phyloP scores from a whole-genome alignment of 805 yeast genomes.

The Metschnikowia gruessii region DNA sequence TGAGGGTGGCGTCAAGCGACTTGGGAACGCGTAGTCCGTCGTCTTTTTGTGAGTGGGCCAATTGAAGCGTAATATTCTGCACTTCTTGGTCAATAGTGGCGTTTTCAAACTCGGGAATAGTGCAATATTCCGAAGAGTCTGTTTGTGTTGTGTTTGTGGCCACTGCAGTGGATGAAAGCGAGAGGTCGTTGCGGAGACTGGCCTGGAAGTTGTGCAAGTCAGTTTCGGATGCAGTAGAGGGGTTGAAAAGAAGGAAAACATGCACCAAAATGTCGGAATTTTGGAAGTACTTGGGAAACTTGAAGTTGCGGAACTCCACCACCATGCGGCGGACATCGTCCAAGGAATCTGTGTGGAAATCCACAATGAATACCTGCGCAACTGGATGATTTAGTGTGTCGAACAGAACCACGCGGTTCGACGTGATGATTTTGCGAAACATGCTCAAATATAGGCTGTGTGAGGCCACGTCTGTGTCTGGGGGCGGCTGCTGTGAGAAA shows the following conservation, averaged over 20 bases:
- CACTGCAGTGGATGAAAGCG: constrained; percentile 27
- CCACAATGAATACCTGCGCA: constrained; percentile 65
- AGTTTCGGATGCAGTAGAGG: constrained; percentile 20
- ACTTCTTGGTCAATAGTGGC: constrained; percentile 51
- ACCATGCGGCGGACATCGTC: constrained; percentile 58
- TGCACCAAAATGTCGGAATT: constrained; percentile 55
- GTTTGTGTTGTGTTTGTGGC: constrained; percentile 37
- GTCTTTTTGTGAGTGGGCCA: not conserved
- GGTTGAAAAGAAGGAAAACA: constrained; percentile 32
- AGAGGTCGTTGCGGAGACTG: constrained; percentile 25
- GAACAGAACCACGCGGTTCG: constrained; percentile 64
- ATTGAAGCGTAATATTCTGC: constrained; percentile 35
- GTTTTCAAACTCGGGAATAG: constrained; percentile 26
- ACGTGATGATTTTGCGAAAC: constrained; percentile 56
- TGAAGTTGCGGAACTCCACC: constrained; percentile 47
- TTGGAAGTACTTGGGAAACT: constrained; percentile 63
- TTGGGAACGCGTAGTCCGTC: constrained; percentile 28
- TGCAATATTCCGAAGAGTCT: constrained; percentile 20
- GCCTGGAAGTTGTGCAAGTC: constrained; percentile 37
- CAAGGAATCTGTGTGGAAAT: constrained; percentile 47
- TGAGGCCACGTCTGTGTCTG: constrained; percentile 6
- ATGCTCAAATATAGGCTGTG: constrained; percentile 51
- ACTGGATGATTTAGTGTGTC: constrained; percentile 89
- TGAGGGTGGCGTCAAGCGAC: constrained; percentile 40
- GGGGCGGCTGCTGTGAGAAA: constrained; percentile 3